These are phyloP conservation scores for Aspergillus ostianus DNA, from an alignment of 495 filamentous ascomycete species.

Conservation along the genomic window DNA sequence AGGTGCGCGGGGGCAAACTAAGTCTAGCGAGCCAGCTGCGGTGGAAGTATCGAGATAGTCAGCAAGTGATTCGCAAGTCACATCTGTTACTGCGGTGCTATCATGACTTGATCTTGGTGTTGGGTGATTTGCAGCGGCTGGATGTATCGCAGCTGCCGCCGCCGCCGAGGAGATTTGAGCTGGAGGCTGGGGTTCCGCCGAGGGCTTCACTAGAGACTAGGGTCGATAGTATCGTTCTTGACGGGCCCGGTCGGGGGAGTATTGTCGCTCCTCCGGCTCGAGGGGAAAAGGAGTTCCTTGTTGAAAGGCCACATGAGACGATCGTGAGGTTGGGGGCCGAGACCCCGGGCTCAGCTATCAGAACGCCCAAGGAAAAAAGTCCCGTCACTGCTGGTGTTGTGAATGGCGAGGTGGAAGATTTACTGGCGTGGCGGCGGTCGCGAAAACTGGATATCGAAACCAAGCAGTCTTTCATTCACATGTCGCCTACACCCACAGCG, in stretches of 20 bases:
- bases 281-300: background rate
- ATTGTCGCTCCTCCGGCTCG: background rate
- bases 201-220: background rate
- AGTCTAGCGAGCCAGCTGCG: conserved; percentile 20
- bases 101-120: conserved; percentile 22
- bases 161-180: conserved; percentile 2
- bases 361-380: background rate
- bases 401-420: conserved; percentile 22
- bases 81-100: conserved; percentile 23
- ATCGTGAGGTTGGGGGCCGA: background rate
- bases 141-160: background rate
- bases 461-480: background rate
- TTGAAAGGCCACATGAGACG: background rate
- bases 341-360: background rate
- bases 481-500: background rate
- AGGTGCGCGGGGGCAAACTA: conserved; percentile 16
- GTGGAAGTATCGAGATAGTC: conserved; percentile 27
- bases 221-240: background rate
- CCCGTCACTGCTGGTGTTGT: background rate
- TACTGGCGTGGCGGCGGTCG: conserved; percentile 26
- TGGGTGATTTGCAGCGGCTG: conserved; percentile 23
- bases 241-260: background rate
- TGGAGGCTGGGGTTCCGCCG: background rate
- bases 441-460: conserved; percentile 7
- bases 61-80: conserved; percentile 23